Conservation (phyloP, 148 eudicot genomes). For the Heliamphora exappendiculata region DNA sequence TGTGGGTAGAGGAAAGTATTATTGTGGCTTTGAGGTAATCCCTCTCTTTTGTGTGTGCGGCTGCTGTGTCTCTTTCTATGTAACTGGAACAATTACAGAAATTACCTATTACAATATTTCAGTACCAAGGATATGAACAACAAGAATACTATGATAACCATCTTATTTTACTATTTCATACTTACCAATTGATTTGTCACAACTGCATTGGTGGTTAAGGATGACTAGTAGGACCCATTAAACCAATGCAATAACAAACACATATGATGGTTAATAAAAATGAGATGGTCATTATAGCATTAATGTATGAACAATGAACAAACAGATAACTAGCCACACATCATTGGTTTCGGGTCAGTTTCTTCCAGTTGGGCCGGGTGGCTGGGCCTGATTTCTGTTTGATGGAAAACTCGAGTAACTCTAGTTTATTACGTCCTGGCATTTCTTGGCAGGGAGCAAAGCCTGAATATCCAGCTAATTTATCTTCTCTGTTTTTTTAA, state of each 20-base stretch:
- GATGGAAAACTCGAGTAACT: not conserved
- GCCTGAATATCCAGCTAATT: not conserved
- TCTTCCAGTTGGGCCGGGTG: too few relatives aligned
- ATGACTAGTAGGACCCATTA: too few relatives aligned
- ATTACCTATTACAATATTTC: not conserved
- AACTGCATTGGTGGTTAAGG: too few relatives aligned
- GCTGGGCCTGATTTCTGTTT: too few relatives aligned
- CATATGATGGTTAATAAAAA: too few relatives aligned
- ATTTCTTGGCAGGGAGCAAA: not conserved
- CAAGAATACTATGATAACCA: not conserved
- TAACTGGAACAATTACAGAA: not conserved
- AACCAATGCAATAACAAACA: too few relatives aligned
- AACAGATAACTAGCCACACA: too few relatives aligned
- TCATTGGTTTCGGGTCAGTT: not conserved
- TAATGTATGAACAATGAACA: too few relatives aligned
- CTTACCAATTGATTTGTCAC: too few relatives aligned
- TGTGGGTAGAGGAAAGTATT: conserved; percentile 67
- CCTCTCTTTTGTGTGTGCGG: not conserved
- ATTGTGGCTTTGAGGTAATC: conserved; percentile 73
- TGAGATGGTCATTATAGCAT: too few relatives aligned
- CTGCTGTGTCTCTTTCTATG: not conserved
- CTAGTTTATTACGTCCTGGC: not conserved
- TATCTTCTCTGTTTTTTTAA: not conserved
- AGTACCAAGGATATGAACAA: not conserved
- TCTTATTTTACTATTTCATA: too few relatives aligned